Conservation (phyloP, 2,329 filamentous ascomycete species). For the Exophiala aquamarina region DNA sequence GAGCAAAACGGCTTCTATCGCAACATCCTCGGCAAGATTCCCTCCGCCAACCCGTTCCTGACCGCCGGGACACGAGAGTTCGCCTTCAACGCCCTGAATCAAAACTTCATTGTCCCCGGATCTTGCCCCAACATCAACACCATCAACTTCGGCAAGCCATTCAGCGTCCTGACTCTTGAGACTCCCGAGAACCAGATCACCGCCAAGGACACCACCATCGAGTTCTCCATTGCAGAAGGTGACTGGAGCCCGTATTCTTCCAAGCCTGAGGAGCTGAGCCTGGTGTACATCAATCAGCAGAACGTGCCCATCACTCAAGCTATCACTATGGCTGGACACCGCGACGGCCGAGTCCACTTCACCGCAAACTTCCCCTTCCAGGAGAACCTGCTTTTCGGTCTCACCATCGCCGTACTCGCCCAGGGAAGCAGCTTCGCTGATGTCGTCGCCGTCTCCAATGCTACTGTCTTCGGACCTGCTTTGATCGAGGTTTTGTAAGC, state of each 20-base stretch:
- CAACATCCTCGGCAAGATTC: conserved; percentile 54
- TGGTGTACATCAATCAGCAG: conserved; percentile 42
- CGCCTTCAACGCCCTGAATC: conserved; percentile 63
- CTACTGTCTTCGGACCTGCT: conserved; percentile 37
- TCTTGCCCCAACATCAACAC: conserved; percentile 56
- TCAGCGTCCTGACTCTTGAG: conserved; percentile 42
- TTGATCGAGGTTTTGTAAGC: conserved; percentile 35
- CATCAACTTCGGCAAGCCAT: conserved; percentile 48
- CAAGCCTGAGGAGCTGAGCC: conserved; percentile 33
- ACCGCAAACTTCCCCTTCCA: conserved; percentile 39
- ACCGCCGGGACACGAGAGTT: conserved; percentile 63
- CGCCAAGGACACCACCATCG: conserved; percentile 43
- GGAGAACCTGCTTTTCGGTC: conserved; percentile 36
- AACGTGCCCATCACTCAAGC: conserved; percentile 38
- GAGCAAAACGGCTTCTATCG: conserved; percentile 73
- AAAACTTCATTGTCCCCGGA: conserved; percentile 58
- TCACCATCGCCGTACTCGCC: conserved; percentile 41
- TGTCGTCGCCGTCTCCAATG: conserved; percentile 33
- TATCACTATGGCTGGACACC: conserved; percentile 27
- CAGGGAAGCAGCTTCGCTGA: conserved; percentile 32
- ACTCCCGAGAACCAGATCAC: conserved; percentile 25
- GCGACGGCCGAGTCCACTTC: conserved; percentile 23
- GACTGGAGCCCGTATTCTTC: conserved; percentile 17
- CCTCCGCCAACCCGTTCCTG: conserved; percentile 65
- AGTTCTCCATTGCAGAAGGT: conserved; percentile 46